Conservation (phyloP, 805 yeast species). For the Sugiyamaella lignohabitans region DNA sequence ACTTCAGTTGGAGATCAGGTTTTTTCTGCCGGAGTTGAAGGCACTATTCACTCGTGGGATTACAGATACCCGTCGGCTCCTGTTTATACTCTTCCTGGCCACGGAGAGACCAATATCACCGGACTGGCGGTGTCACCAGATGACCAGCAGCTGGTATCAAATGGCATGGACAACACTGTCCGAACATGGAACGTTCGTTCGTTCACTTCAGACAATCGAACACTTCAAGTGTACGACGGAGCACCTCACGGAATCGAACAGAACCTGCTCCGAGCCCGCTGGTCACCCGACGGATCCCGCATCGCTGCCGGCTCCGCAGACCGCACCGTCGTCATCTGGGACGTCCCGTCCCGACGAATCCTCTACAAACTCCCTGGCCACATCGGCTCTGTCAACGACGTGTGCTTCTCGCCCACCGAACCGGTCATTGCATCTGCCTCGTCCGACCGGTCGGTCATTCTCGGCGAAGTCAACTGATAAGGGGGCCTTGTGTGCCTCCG, state of each 20-base stretch:
- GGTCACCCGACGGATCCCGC: conserved; percentile 35
- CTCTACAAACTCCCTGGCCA: conserved; percentile 53
- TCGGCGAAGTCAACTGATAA: conserved; percentile 20
- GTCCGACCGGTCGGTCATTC: conserved; percentile 49
- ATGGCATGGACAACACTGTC: conserved; percentile 52
- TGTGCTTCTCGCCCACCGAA: conserved; percentile 44
- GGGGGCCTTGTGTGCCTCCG: not conserved
- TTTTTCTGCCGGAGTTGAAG: conserved; percentile 64
- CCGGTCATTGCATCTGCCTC: conserved; percentile 44
- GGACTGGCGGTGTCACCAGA: conserved; percentile 45
- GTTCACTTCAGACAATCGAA: conserved; percentile 33
- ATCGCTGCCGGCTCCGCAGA: conserved; percentile 59
- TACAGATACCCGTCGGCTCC: conserved; percentile 38
- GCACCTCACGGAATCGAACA: conserved; percentile 44
- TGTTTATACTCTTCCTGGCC: conserved; percentile 42
- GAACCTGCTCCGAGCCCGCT: conserved; percentile 43
- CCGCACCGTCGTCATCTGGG: conserved; percentile 54
- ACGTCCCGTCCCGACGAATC: conserved; percentile 43
- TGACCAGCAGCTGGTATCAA: conserved; percentile 43
- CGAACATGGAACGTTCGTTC: conserved; percentile 50
- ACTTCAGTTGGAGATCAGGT: conserved; percentile 38
- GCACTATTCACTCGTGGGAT: conserved; percentile 55
- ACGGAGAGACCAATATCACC: conserved; percentile 47
- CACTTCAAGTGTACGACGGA: conserved; percentile 46
- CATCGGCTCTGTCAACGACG: conserved; percentile 53